These are phyloP conservation scores for Pichia sp. DNA, from an alignment of 1,139 yeast species.

Conservation along the genomic window DNA sequence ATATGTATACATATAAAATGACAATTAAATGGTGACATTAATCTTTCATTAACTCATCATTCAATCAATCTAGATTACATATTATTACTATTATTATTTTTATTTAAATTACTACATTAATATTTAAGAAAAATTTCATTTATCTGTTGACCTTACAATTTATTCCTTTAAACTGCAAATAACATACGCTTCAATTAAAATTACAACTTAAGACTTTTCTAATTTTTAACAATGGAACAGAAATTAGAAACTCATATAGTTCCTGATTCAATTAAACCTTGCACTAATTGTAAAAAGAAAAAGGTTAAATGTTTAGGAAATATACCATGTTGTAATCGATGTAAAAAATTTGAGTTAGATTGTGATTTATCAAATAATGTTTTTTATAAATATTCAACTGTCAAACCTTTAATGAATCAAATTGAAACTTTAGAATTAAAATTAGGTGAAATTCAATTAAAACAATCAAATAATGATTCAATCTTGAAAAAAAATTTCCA, in stretches of 20 bases:
- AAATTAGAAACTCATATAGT: background rate
- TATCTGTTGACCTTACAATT: too few relatives aligned
- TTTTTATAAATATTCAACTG: constrained; percentile 20
- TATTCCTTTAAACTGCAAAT: too few relatives aligned
- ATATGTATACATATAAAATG: too few relatives aligned
- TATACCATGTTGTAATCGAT: constrained; percentile 18
- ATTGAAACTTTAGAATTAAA: constrained; percentile 8
- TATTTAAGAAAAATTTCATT: too few relatives aligned
- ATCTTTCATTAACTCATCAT: too few relatives aligned
- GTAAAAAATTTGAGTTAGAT: constrained; percentile 15
- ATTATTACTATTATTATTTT: too few relatives aligned
- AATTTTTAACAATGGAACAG: too few relatives aligned
- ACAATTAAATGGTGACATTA: too few relatives aligned
- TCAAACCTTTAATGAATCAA: constrained; percentile 13
- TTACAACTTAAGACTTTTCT: too few relatives aligned
- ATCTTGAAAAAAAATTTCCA: background rate
- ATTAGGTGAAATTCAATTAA: constrained; percentile 2
- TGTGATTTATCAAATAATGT: constrained; percentile 19
- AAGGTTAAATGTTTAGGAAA: constrained; percentile 22
- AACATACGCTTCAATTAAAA: too few relatives aligned
- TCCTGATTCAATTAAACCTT: constrained; percentile 18
- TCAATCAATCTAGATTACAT: too few relatives aligned
- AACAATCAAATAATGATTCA: background rate
- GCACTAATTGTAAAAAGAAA: constrained; percentile 20
- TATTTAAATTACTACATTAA: too few relatives aligned